These are phyloP conservation scores for Phytopythium montanum DNA, from an alignment of 352 stramenopile species.

Conservation along the genomic window DNA sequence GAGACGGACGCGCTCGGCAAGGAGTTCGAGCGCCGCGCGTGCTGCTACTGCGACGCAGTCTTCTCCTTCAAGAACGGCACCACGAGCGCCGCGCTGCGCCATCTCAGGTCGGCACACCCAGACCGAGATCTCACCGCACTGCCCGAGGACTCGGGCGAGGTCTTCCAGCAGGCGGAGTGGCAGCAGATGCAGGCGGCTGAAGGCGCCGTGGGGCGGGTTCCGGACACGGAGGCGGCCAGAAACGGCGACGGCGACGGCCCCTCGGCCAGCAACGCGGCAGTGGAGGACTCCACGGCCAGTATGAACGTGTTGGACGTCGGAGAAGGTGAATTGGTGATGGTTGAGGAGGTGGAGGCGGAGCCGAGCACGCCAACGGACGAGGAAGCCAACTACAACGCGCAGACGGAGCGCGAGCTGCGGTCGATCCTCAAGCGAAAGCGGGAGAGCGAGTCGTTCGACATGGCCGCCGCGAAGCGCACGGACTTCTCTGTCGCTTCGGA, in stretches of 20 bases:
- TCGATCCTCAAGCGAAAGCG: conserved; percentile 21
- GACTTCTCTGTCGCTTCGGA: not conserved
- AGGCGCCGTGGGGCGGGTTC: not conserved
- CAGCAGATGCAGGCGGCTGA: not conserved
- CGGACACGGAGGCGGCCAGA: not conserved
- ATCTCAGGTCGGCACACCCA: conserved; percentile 38
- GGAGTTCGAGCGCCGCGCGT: conserved; percentile 34
- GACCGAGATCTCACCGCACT: conserved; percentile 10
- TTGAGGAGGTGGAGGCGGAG: too few species aligned
- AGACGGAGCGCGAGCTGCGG: conserved; percentile 7
- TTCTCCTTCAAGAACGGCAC: conserved; percentile 58
- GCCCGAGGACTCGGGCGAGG: not conserved
- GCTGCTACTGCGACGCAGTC: conserved; percentile 35
- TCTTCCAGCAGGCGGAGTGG: not conserved
- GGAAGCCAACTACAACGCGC: not conserved
- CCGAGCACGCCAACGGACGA: not conserved
- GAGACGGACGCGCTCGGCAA: conserved; percentile 23
- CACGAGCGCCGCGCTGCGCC: conserved; percentile 44
- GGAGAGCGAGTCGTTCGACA: conserved; percentile 4
- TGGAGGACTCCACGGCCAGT: not conserved
- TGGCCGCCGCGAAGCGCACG: not conserved
- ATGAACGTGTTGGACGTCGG: not conserved
- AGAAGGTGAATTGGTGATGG: not conserved
- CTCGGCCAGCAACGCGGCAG: not conserved
- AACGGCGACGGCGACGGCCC: not conserved